phyloP scores from a whole-genome alignment of 2,329 filamentous ascomycete genomes.

The Venturiaceae sp. region DNA sequence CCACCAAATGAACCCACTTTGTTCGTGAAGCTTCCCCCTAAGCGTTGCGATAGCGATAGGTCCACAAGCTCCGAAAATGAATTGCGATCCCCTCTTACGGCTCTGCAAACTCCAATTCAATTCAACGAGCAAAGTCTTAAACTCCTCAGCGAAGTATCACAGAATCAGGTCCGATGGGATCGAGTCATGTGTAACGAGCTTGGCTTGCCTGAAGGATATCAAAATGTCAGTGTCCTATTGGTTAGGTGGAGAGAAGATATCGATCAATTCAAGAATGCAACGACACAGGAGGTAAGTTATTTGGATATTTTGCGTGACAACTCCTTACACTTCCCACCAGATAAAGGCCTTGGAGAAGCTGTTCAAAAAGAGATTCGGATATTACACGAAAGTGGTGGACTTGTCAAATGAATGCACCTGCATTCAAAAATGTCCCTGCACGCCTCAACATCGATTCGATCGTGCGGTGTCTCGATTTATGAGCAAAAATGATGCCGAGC shows the following conservation, averaged over 20 bases:
- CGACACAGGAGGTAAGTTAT: background rate
- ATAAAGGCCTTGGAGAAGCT: no score
- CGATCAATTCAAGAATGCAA: background rate
- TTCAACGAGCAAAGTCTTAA: background rate
- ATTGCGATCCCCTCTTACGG: background rate
- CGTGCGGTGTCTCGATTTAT: background rate
- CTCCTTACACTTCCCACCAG: no score
- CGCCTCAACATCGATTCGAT: background rate
- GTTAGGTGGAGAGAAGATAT: background rate
- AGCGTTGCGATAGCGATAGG: background rate
- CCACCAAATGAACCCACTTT: background rate
- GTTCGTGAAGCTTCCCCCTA: background rate
- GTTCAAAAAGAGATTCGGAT: background rate
- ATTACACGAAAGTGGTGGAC: background rate
- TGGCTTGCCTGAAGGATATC: background rate
- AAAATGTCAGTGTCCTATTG: background rate
- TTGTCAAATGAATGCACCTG: background rate
- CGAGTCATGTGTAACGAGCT: background rate
- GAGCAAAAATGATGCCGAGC: background rate
- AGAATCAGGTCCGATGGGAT: constrained; percentile 2
- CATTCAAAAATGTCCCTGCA: background rate
- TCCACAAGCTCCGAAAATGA: background rate
- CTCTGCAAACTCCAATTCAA: background rate
- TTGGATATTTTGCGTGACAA: no score
- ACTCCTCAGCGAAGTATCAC: background rate